Percentiles rank a stretch among this genome's conserved stretches.
Conservation (phyloP, 768 basidiomycete genomes). For the Suillus americanus region DNA sequence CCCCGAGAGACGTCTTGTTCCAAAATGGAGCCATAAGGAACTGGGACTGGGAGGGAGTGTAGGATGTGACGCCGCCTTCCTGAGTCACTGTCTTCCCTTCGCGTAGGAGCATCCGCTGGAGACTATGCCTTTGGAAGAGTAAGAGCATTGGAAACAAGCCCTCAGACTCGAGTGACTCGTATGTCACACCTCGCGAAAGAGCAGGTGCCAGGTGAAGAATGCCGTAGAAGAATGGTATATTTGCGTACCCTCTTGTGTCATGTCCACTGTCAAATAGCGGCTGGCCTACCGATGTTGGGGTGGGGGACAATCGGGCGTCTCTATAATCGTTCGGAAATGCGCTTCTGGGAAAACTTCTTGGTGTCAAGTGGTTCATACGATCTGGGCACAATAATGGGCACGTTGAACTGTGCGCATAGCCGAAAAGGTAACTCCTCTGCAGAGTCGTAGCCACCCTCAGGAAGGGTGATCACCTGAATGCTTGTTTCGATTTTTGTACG, state of each 20-base stretch:
- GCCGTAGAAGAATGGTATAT: constrained; percentile 73
- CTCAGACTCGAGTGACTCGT: constrained; percentile 61
- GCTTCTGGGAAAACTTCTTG: constrained; percentile 26
- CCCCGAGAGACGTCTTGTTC: constrained; percentile 43
- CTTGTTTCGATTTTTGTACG: constrained; percentile 39
- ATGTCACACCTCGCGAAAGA: constrained; percentile 36
- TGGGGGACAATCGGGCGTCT: constrained; percentile 45
- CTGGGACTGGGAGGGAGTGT: too few relatives aligned
- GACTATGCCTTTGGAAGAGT: constrained; percentile 82
- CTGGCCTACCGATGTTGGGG: constrained; percentile 9
- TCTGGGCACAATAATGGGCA: constrained; percentile 39
- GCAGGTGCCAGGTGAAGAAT: constrained; percentile 63
- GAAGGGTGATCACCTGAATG: constrained; percentile 41
- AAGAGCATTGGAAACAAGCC: constrained; percentile 64
- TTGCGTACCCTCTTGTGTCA: constrained; percentile 33
- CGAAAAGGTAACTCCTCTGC: constrained; percentile 44
- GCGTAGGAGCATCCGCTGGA: too few relatives aligned
- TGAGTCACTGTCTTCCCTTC: too few relatives aligned
- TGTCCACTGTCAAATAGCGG: constrained; percentile 21
- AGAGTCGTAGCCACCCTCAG: constrained; percentile 24
- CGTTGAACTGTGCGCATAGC: constrained; percentile 44
- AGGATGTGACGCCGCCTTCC: too few relatives aligned
- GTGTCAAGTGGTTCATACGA: constrained; percentile 35
- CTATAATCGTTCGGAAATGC: constrained; percentile 50
- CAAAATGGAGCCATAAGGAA: too few relatives aligned